Evolutionary conservation across 805 yeast genomes (phyloP), one percentile per base, ranked within the genome.

Genomic region (Vanderwaltozyma yarrowii): DNA sequence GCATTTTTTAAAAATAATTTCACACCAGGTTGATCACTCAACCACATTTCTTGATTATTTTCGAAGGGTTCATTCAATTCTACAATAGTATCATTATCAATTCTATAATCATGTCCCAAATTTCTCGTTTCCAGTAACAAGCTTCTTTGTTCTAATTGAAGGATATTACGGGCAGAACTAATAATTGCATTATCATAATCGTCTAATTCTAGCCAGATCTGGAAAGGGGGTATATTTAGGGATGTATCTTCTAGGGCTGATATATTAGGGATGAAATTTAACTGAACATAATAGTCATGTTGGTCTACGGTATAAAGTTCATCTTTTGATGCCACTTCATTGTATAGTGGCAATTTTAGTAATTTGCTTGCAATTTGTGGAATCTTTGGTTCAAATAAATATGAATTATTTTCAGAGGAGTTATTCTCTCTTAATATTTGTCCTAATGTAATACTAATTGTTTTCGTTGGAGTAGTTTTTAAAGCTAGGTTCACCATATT

Each of bases 21-120:
- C n/a, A 72, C 42, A 2, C 71, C 74, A 1, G 69, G 70, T 49
- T 72, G 76, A 14, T 45, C 49, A 45, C 49, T 20, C 49, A 49
- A 51, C 68, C 69, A 51, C 3, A 9, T 20, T 2, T 46, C 21
- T 60, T 54, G 19, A 45, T 49, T 25, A 41, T 42, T 31, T 32
- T 49, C 52, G 13, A 43, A 42, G 4, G 45, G 39, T 34, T 38
- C 40, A 5, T 29, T 32, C 2, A 49, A 32, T 15, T 49, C 52
- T 8, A 45, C 39, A 19, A 48, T 39, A 4, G 33, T 40, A 31
- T 52, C 57, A 11, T 41, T 26, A 20, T 40, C 46, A 10, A 54
- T 36, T 35, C 49, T 51, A 30, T 42, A 51, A 40, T 59, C 64
- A 38, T 48, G 45, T 3, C 49, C 38, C 11, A 47, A 30, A 9